Evolutionary conservation across 2,329 filamentous ascomycete species (phyloP).

Genomic region (Fusarium subtropicale): DNA sequence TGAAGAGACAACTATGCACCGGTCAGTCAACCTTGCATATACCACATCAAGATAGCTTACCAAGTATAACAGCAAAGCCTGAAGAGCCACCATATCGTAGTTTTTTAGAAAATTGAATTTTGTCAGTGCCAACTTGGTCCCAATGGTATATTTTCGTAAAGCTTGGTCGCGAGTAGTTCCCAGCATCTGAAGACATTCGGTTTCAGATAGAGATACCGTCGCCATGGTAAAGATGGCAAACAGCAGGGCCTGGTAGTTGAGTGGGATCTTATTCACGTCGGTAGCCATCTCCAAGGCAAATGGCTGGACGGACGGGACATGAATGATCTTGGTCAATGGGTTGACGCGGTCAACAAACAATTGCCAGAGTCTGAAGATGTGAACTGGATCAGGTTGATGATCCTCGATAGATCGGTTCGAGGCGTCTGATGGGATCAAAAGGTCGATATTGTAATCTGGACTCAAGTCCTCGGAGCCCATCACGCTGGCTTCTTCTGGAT

Average conservation of each 20-base stretch:
- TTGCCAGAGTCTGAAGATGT: slow-evolving; percentile 80
- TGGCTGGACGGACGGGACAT: slow-evolving; percentile 76
- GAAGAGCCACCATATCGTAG: slow-evolving; percentile 68
- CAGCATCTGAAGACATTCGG: slow-evolving; percentile 66
- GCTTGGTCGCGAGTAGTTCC: slow-evolving; percentile 63
- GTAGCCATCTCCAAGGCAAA: slow-evolving; percentile 72
- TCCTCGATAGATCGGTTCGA: slow-evolving; percentile 57
- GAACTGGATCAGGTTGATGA: slow-evolving; percentile 72
- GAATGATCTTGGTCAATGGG: slow-evolving; percentile 77
- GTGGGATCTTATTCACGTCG: slow-evolving; percentile 65
- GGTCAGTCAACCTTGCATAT: slow-evolving; percentile 24
- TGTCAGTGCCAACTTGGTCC: slow-evolving; percentile 62
- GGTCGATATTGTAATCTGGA: slow-evolving; percentile 64
- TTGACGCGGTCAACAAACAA: slow-evolving; percentile 80
- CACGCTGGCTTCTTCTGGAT: slow-evolving; percentile 60
- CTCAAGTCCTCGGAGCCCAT: slow-evolving; percentile 62
- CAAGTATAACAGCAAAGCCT: slow-evolving; percentile 69
- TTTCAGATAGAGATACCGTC: slow-evolving; percentile 64
- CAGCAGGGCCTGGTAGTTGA: slow-evolving; percentile 70
- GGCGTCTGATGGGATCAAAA: slow-evolving; percentile 60
- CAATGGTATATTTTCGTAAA: slow-evolving; percentile 63
- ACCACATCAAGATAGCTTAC: slow-evolving; percentile 49
- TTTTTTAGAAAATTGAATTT: slow-evolving; percentile 68
- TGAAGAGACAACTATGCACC: slow-evolving; percentile 63
- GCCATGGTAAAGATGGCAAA: slow-evolving; percentile 75